Base-by-base conservation (phyloP, 1,284 basidiomycete species). In the Sporisorium scitamineum region DNA sequence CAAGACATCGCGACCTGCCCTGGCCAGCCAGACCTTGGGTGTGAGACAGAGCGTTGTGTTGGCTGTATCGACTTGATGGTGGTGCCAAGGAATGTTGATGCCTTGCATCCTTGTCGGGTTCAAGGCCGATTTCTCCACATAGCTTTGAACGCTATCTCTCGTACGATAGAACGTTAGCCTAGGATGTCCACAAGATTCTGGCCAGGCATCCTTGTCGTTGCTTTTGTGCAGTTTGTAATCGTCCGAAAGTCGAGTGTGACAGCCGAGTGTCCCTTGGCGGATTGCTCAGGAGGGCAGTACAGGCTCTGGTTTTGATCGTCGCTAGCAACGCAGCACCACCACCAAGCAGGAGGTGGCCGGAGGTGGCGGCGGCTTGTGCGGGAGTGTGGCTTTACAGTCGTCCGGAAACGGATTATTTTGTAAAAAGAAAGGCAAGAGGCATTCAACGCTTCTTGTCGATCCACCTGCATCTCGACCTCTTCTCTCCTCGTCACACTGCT, bases 1-100 rank as follows among this genome's bases (percentile, higher is more conserved):
- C 62, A 66, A 34, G 62, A 53, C 45, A 60, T 62, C n/a, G 22
- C 11, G 29, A 26, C 24, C 18, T 26, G 20, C 10, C 20, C 14
- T 31, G 10, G 18, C 16, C 27, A 11, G 7, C 13, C n/a, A n/a
- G 10, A 3, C 26, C 14, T 13, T 26, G 22, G 14, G 11, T 32
- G 24, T 18, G 37, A 54, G 26, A 14, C 16, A 34, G 20, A 10
- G 18, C 10, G 14, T 6, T 27, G n/a, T 5, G 7, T n/a, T 27
- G 29, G n/a, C 9, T 16, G 37, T 1, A 11, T 18, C 14, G 54
- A 16, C 27, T 47, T 18, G 55, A 26, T 57, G 55, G 51, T 24
- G 32, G 22, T 26, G 45, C 26, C n/a, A 31, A 20, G 9, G 9
- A 50, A 50, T n/a, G 29, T 9, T 18, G 29, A 31, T 7, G n/a